Conservation (phyloP, 768 basidiomycete species). For the Mycena rebaudengoi region DNA sequence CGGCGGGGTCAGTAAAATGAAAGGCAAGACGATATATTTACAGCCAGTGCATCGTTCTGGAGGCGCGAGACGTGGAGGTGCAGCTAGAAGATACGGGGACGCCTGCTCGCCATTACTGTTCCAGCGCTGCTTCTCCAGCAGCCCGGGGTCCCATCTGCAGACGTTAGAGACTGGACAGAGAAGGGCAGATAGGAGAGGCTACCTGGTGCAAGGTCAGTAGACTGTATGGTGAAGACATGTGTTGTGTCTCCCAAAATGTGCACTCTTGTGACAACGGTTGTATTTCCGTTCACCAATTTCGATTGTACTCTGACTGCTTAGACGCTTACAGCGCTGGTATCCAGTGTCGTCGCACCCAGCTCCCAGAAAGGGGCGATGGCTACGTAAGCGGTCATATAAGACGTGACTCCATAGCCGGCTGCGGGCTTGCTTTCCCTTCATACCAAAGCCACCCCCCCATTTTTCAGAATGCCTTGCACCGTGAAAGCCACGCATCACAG, state of each 20-base stretch:
- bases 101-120: slow-evolving; percentile 64
- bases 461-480: slow-evolving; percentile 71
- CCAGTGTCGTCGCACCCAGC: too few species aligned
- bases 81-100: slow-evolving; percentile 70
- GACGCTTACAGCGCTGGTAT: too few species aligned
- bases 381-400: background rate
- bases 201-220: slow-evolving; percentile 1
- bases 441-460: slow-evolving; percentile 36
- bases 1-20: background rate
- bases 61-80: slow-evolving; percentile 70
- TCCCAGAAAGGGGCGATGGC: too few species aligned
- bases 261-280: too few species aligned
- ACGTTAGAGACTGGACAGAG: slow-evolving; percentile 66
- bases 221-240: background rate
- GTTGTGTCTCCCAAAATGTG: too few species aligned
- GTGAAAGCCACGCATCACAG: slow-evolving; percentile 79
- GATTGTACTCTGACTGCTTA: too few species aligned
- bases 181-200: slow-evolving; percentile 57
- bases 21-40: background rate
- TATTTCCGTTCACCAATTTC: too few species aligned
- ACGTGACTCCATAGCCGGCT: background rate
- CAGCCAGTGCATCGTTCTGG: slow-evolving; percentile 50
- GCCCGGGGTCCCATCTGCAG: too few species aligned
- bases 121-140: slow-evolving; percentile 57
- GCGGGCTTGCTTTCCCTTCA: slow-evolving; percentile 27